phyloP scores from a whole-genome alignment of 495 filamentous ascomycete genomes.

The Neurospora sp. region DNA sequence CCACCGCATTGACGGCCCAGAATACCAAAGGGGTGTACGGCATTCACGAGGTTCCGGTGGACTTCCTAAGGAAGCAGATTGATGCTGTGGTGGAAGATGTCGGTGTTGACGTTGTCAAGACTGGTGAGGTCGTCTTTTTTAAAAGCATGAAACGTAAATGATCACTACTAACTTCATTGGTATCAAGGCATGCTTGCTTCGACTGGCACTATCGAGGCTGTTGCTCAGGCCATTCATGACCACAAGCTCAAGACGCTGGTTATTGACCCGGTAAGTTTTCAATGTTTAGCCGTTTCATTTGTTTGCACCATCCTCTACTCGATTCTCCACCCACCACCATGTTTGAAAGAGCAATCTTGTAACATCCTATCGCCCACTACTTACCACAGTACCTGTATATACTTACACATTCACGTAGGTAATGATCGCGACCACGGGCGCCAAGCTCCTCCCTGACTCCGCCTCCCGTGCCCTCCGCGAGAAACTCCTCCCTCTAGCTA shows the following conservation, averaged over 20 bases:
- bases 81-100: slow-evolving; percentile 75
- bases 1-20: slow-evolving; percentile 88
- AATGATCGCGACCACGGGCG: slow-evolving; percentile 84
- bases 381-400: background rate
- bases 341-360: background rate
- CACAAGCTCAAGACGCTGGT: slow-evolving; percentile 56
- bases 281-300: background rate
- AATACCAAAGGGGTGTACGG: slow-evolving; percentile 77
- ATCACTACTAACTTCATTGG: background rate
- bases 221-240: slow-evolving; percentile 54
- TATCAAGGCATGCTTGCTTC: slow-evolving; percentile 79
- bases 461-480: slow-evolving; percentile 56
- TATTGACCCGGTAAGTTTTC: slow-evolving; percentile 63
- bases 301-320: background rate
- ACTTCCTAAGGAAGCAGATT: slow-evolving; percentile 77
- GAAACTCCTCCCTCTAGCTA: slow-evolving; percentile 64
- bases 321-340: background rate
- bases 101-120: slow-evolving; percentile 82
- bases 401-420: slow-evolving; percentile 45
- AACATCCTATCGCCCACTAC: background rate
- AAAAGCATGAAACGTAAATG: background rate
- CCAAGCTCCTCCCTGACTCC: slow-evolving; percentile 58
- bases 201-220: slow-evolving; percentile 60
- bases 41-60: slow-evolving; percentile 68
- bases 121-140: slow-evolving; percentile 44